These are phyloP conservation scores for Penicillium sumatraense DNA, from an alignment of 2,329 filamentous ascomycete genomes.

Conservation along the genomic window DNA sequence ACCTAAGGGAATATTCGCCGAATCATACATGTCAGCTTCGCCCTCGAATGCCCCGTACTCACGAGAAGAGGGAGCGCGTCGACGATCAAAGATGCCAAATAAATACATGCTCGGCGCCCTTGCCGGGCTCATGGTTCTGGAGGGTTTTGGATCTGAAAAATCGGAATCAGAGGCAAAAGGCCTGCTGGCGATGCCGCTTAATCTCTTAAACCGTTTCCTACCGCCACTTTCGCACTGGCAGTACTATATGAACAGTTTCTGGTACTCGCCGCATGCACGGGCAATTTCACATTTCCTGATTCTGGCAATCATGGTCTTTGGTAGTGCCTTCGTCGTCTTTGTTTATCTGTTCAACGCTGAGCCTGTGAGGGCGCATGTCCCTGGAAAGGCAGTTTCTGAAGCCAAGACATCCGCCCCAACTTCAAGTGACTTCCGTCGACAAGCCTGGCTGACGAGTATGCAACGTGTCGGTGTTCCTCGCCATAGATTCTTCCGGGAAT, in stretches of 20 bases:
- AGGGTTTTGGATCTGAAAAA: conserved; percentile 74
- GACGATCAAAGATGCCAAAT: conserved; percentile 58
- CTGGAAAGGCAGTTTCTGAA: conserved; percentile 37
- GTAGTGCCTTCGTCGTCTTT: conserved; percentile 61
- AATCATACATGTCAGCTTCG: conserved; percentile 44
- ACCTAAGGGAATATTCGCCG: conserved; percentile 40
- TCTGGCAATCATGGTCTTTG: conserved; percentile 56
- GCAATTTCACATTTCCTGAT: conserved; percentile 53
- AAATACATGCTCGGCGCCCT: conserved; percentile 94
- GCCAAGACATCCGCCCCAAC: conserved; percentile 60
- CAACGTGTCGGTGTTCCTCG: conserved; percentile 91
- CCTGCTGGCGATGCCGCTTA: conserved; percentile 67
- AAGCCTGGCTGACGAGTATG: conserved; percentile 91
- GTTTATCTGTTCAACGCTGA: conserved; percentile 62
- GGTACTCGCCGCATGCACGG: conserved; percentile 43
- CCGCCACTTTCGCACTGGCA: conserved; percentile 30
- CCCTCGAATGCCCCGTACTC: conserved; percentile 34
- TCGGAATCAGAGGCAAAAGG: conserved; percentile 68
- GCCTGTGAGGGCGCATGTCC: conserved; percentile 56
- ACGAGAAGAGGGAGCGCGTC: conserved; percentile 47
- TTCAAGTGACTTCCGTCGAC: conserved; percentile 80
- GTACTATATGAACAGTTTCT: conserved; percentile 31
- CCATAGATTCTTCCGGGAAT: conserved; percentile 84
- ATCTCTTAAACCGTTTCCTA: conserved; percentile 54
- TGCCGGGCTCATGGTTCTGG: conserved; percentile 88